Percentiles rank a stretch among this genome's conserved stretches.
These are phyloP conservation scores for Taphrina wiesneri DNA, from an alignment of 1,139 yeast genomes.

Conservation along the genomic window DNA sequence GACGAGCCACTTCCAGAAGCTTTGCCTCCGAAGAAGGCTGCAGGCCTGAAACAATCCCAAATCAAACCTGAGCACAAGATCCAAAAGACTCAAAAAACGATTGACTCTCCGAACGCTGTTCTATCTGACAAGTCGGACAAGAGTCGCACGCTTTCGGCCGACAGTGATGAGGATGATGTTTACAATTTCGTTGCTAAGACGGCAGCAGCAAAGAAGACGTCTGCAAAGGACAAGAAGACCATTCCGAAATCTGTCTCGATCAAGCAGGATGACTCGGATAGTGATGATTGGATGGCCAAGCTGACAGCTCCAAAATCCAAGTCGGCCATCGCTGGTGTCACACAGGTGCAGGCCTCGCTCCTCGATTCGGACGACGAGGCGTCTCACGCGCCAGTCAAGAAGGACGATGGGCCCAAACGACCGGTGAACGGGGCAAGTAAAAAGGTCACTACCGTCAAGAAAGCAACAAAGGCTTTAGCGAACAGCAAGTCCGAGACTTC, in stretches of 20 bases:
- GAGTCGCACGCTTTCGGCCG: not conserved
- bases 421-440: not conserved
- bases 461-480: not conserved
- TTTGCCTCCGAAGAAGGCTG: not conserved
- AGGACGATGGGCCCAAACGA: not conserved
- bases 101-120: conserved; percentile 9
- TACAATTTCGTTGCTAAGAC: conserved; percentile 25
- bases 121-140: conserved; percentile 10
- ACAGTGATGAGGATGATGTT: conserved; percentile 25
- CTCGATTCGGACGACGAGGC: not conserved
- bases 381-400: not conserved
- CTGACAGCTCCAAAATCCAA: conserved; percentile 7
- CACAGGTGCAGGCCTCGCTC: not conserved
- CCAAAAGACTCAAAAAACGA: not conserved
- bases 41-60: not conserved
- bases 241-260: conserved; percentile 5
- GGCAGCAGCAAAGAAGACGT: conserved; percentile 1
- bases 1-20: not conserved
- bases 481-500: not conserved
- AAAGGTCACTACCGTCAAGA: conserved; percentile 5
- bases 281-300: conserved; percentile 30
- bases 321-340: not conserved
- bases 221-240: conserved; percentile 1
- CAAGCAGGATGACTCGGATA: conserved; percentile 26
- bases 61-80: not conserved